Base-by-base conservation (phyloP, 2,329 filamentous ascomycete species). In the Ceratocystis albifundus region DNA sequence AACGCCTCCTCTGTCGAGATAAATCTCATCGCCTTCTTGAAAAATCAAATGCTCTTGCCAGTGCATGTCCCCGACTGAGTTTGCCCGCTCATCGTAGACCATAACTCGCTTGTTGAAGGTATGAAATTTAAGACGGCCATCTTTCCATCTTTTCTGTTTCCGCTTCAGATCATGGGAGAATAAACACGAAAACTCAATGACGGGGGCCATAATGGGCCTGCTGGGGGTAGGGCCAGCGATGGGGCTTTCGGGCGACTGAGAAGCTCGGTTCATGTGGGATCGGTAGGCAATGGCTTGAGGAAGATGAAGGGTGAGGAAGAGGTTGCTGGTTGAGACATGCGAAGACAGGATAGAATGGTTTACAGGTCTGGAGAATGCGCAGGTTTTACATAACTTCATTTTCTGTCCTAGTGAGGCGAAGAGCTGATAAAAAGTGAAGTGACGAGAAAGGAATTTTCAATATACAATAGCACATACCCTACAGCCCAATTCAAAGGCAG, bases 81-180 rank as follows among this genome's bases (percentile, higher is more conserved):
- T 90, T 0, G 88, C 85, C 1, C 83, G 79, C 61, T 89, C 85
- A 74, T 96, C 91, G 71, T 94, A 93, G 5, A 95, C 89, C 89
- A 96, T 95, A 68, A 94, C 79, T 3, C 90, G 85, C 73, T 86
- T 89, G 77, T 96, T 96, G 82, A 96, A 96, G 0, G 88, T 88
- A 73, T 96, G 92, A 70, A 88, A 96, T 70, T 88, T 88, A 69
- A 96, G 82, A 64, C 85, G 85, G 45, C 93, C 92, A 86, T 96
- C 92, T 72, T 96, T 90, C 92, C 92, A 96, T 68, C 89, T 81
- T 74, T 96, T 96, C 71, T 90, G 86, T 77, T 96, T 96, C 66
- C 89, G 85, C 64, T 86, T 85, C 53, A 96, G 75, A 73, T 96
- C 92, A 73, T 89, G 85, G 1, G 91, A 95, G 75, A 89, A 96